phyloP scores from a whole-genome alignment of 2,329 filamentous ascomycete genomes.

The Hortaea werneckii region DNA sequence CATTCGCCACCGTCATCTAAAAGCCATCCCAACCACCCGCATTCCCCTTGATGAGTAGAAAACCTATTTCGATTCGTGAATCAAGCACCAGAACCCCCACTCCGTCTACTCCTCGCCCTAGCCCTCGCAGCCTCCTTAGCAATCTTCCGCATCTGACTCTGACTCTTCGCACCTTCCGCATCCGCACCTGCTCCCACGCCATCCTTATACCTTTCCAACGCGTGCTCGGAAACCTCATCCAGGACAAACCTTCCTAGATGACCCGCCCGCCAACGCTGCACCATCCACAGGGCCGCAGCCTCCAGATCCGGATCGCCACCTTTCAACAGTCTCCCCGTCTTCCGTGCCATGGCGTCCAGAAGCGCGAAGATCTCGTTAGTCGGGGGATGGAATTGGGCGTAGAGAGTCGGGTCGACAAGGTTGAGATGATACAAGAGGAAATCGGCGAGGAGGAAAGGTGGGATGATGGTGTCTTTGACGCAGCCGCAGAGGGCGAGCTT shows the following conservation, averaged over 20 bases:
- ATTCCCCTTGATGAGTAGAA: no score
- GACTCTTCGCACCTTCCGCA: constrained; percentile 38
- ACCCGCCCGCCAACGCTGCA: constrained; percentile 74
- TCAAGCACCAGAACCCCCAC: not conserved
- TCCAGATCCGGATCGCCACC: constrained; percentile 63
- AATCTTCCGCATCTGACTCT: constrained; percentile 59
- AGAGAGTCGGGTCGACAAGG: constrained; percentile 45
- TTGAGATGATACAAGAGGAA: constrained; percentile 86
- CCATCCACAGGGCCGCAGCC: constrained; percentile 65
- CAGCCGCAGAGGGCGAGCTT: constrained; percentile 87
- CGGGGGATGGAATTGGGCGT: constrained; percentile 54
- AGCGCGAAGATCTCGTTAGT: constrained; percentile 78
- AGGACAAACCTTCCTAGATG: constrained; percentile 66
- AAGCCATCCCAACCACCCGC: no score
- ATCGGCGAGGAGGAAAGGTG: constrained; percentile 69
- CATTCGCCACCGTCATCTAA: no score
- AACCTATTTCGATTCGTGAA: no score
- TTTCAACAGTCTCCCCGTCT: constrained; percentile 65
- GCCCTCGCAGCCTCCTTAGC: constrained; percentile 43
- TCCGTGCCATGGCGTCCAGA: constrained; percentile 58
- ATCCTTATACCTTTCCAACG: constrained; percentile 43
- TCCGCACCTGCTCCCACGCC: constrained; percentile 23
- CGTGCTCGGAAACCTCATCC: constrained; percentile 59
- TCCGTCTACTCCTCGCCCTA: constrained; percentile 1
- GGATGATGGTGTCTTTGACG: constrained; percentile 80